Percentiles rank a stretch among this genome's conserved stretches.
These are phyloP conservation scores for Clonostachys sp. DNA, from an alignment of 2,329 filamentous ascomycete species.

Conservation along the genomic window DNA sequence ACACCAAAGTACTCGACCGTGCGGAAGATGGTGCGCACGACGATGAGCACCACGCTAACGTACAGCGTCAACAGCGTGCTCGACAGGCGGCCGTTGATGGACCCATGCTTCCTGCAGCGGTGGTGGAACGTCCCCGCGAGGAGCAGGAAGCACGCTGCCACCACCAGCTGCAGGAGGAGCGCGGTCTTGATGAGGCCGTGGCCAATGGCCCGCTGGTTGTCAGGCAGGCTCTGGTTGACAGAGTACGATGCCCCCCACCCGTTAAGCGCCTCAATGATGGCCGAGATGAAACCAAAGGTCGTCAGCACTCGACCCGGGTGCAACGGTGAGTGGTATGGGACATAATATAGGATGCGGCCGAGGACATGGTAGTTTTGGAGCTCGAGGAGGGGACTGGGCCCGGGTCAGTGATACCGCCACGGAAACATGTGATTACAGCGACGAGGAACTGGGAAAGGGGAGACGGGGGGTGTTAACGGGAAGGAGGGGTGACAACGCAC, in stretches of 20 bases:
- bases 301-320: slow-evolving; percentile 37
- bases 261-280: slow-evolving; percentile 39
- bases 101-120: slow-evolving; percentile 29
- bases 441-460: background rate
- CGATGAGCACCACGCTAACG: slow-evolving; percentile 40
- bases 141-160: slow-evolving; percentile 41
- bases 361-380: slow-evolving; percentile 59
- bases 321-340: slow-evolving; percentile 52
- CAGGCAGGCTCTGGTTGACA: slow-evolving; percentile 35
- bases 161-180: slow-evolving; percentile 48
- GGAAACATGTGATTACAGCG: background rate
- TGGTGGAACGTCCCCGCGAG: slow-evolving; percentile 45
- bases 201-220: slow-evolving; percentile 30
- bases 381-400: slow-evolving; percentile 47
- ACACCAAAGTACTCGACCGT: slow-evolving; percentile 54
- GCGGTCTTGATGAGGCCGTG: slow-evolving; percentile 43
- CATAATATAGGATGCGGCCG: slow-evolving; percentile 49
- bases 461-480: too few species aligned
- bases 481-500: slow-evolving; percentile 10
- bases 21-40: slow-evolving; percentile 51
- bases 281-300: slow-evolving; percentile 39
- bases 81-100: slow-evolving; percentile 22
- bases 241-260: slow-evolving; percentile 41
- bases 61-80: slow-evolving; percentile 44
- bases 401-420: background rate